A percentile compares a stretch with the other conserved stretches of the same genome.
Conservation (phyloP, 768 basidiomycete genomes). For the Mycena capillaripes region DNA sequence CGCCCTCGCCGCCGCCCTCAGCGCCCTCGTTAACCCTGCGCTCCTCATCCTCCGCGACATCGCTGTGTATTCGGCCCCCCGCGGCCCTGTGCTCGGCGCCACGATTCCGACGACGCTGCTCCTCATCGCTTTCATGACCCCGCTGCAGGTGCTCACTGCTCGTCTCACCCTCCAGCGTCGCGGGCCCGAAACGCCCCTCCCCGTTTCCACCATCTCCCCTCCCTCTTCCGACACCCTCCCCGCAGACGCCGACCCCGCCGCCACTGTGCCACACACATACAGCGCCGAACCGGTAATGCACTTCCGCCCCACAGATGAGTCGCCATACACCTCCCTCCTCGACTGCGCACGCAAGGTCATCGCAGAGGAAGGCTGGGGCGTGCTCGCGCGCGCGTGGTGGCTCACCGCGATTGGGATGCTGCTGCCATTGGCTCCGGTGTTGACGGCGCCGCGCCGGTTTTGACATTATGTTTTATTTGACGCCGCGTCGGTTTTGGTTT, state of each 20-base stretch:
- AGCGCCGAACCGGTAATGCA: constrained; percentile 10
- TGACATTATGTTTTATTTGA: too few species aligned
- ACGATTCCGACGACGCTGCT: not conserved
- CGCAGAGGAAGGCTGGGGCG: constrained; percentile 21
- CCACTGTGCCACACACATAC: not conserved
- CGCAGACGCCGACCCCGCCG: too few species aligned
- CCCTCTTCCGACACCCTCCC: too few species aligned
- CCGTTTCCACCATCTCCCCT: too few species aligned
- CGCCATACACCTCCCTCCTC: constrained; percentile 8
- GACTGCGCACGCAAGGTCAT: constrained; percentile 21
- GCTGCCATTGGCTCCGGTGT: not conserved
- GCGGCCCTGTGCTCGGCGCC: not conserved
- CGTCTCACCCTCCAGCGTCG: constrained; percentile 2
- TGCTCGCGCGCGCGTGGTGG: constrained; percentile 29
- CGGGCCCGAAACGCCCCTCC: not conserved
- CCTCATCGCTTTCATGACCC: not conserved
- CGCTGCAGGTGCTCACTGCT: not conserved
- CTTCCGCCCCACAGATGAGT: not conserved
- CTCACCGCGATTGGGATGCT: constrained; percentile 3
- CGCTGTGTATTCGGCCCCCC: not conserved
- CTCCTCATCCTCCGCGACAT: not conserved
- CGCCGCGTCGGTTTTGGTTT: too few species aligned
- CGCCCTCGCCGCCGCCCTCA: not conserved
- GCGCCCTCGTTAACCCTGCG: not conserved
- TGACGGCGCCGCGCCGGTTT: not conserved